Percentiles rank a stretch among this genome's conserved stretches.
Evolutionary conservation across 2,329 filamentous ascomycete species (phyloP).

Genomic region (Penicillium psychrosexuale): DNA sequence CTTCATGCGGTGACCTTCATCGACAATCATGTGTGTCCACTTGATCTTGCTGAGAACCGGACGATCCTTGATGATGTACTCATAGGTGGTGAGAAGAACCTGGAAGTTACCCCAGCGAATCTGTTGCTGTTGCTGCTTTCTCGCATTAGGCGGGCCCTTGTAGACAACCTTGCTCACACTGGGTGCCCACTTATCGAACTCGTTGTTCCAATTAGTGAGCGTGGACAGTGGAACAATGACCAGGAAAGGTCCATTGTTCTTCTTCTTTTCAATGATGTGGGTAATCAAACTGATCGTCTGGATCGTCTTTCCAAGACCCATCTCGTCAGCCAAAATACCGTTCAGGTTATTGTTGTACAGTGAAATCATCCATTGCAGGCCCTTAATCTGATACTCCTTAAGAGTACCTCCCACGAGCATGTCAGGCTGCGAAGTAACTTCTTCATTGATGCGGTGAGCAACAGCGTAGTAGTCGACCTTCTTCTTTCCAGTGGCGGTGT

Average conservation of each 20-base stretch:
- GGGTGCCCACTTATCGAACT: conserved; percentile 99
- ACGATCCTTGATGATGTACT: conserved; percentile 99
- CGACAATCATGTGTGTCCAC: conserved; percentile 99
- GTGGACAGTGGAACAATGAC: conserved; percentile 97
- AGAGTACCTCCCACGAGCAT: conserved; percentile 89
- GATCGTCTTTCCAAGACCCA: conserved; percentile 99
- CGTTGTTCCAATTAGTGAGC: conserved; percentile 95
- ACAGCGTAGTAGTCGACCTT: conserved; percentile 99
- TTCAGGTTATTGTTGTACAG: conserved; percentile 99
- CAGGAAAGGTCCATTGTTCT: conserved; percentile 85
- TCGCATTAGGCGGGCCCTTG: conserved; percentile 85
- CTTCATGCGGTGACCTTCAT: conserved; percentile 99
- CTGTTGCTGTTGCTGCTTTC: conserved; percentile 88
- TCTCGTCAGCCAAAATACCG: conserved; percentile 96
- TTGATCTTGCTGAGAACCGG: conserved; percentile 96
- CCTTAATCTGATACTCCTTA: conserved; percentile 98
- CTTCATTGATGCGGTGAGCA: conserved; percentile 92
- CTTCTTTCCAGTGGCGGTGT: conserved; percentile 50
- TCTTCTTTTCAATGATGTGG: conserved; percentile 93
- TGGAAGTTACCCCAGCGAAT: conserved; percentile 95
- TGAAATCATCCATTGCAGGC: conserved; percentile 99
- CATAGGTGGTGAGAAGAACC: conserved; percentile 93
- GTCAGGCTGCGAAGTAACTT: conserved; percentile 74
- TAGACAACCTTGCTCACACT: conserved; percentile 84
- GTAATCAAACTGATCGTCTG: conserved; percentile 98